Conservation (phyloP, 176 grass and related monocot genomes). For the Oryza glumipatula region DNA sequence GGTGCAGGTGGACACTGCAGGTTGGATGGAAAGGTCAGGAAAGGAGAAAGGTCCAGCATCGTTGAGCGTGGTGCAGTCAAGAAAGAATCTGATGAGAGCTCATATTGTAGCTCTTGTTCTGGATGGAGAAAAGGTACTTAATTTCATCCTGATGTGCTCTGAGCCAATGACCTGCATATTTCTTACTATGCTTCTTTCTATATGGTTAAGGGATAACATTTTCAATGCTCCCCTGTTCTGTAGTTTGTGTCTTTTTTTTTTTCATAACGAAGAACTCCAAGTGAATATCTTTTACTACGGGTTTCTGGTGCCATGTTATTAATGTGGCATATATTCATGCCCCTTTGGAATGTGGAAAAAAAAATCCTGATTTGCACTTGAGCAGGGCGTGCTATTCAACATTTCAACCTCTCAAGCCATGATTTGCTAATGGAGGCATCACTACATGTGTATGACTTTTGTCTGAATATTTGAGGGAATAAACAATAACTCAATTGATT, state of each 20-base stretch:
- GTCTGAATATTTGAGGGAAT: slow-evolving; percentile 8
- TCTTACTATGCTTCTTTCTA: slow-evolving; percentile 13
- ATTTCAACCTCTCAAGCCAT: background rate
- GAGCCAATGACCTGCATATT: slow-evolving; percentile 8
- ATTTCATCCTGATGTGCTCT: slow-evolving; percentile 31
- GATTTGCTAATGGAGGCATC: background rate
- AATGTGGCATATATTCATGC: background rate
- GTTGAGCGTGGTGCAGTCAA: slow-evolving; percentile 87
- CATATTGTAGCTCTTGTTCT: slow-evolving; percentile 96
- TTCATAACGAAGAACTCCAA: background rate
- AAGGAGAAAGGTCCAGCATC: slow-evolving; percentile 93
- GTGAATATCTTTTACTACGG: background rate
- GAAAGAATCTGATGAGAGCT: slow-evolving; percentile 97
- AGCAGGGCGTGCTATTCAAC: background rate
- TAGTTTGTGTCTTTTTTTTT: background rate
- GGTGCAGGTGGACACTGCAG: slow-evolving; percentile 89
- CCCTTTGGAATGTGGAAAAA: background rate
- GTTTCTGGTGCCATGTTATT: background rate
- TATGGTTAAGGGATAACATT: slow-evolving; percentile 10
- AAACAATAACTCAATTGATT: background rate
- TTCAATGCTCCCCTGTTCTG: background rate
- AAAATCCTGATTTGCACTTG: background rate
- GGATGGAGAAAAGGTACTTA: slow-evolving; percentile 83
- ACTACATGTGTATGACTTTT: background rate
- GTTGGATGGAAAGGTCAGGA: slow-evolving; percentile 91